These are phyloP conservation scores for Vanderwaltozyma tropicalis DNA, from an alignment of 805 yeast species.

Conservation along the genomic window DNA sequence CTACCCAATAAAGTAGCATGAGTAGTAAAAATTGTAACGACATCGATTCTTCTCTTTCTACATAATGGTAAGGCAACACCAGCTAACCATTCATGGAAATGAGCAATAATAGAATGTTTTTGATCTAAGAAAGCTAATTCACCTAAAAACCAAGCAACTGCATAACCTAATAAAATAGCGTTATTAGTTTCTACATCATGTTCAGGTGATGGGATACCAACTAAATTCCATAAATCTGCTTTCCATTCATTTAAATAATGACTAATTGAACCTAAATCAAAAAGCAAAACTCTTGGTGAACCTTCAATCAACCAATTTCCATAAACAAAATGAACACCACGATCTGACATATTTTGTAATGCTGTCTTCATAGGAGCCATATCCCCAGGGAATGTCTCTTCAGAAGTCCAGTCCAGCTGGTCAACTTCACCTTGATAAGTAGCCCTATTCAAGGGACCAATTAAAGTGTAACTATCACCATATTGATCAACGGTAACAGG, in stretches of 20 bases:
- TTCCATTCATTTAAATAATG: constrained; percentile 83
- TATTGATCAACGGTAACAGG: constrained; percentile 94
- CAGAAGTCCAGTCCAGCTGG: constrained; percentile 48
- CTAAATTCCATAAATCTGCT: constrained; percentile 78
- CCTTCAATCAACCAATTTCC: constrained; percentile 98
- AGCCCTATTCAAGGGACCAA: constrained; percentile 76
- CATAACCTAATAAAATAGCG: constrained; percentile 83
- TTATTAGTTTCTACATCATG: constrained; percentile 83
- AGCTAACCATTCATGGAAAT: constrained; percentile 97
- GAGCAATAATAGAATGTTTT: constrained; percentile 83
- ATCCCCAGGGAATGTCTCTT: constrained; percentile 23
- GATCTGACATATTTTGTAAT: constrained; percentile 63
- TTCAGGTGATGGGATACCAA: constrained; percentile 89
- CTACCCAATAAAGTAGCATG: constrained; percentile 95
- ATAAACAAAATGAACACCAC: constrained; percentile 76
- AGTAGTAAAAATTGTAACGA: constrained; percentile 91
- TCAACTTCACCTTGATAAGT: constrained; percentile 78
- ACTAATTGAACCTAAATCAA: constrained; percentile 71
- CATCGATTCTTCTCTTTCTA: constrained; percentile 82
- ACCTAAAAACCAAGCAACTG: constrained; percentile 95
- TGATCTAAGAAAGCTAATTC: constrained; percentile 76
- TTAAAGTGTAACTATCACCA: constrained; percentile 69
- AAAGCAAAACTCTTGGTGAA: constrained; percentile 84
- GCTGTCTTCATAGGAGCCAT: constrained; percentile 30
- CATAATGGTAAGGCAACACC: constrained; percentile 92